phyloP scores from a whole-genome alignment of 495 filamentous ascomycete genomes.

The Haplographium delicatum region DNA sequence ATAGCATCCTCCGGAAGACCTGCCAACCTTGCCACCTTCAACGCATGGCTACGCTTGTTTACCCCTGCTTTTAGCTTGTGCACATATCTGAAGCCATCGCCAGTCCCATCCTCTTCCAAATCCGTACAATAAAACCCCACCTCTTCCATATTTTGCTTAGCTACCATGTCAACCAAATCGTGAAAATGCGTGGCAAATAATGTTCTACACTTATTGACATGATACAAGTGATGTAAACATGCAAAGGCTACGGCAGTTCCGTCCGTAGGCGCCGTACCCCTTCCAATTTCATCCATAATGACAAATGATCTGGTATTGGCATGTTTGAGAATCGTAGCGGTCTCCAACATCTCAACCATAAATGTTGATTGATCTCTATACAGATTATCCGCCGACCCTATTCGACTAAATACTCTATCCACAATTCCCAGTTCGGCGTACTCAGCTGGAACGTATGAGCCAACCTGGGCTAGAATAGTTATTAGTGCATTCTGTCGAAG shows the following conservation, averaged over 20 bases:
- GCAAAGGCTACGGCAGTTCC: constrained; percentile 88
- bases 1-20: constrained; percentile 63
- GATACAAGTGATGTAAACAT: constrained; percentile 73
- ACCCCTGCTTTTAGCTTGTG: constrained; percentile 76
- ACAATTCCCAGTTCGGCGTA: constrained; percentile 82
- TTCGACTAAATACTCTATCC: constrained; percentile 86
- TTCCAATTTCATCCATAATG: constrained; percentile 98
- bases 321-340: constrained; percentile 59
- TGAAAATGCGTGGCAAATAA: constrained; percentile 98
- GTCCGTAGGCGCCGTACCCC: constrained; percentile 89
- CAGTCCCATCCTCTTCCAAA: constrained; percentile 59
- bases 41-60: constrained; percentile 80
- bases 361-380: constrained; percentile 93
- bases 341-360: constrained; percentile 84
- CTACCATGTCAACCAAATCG: constrained; percentile 65
- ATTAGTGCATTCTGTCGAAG: constrained; percentile 92
- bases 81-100: constrained; percentile 71
- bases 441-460: constrained; percentile 84
- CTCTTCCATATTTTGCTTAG: constrained; percentile 26
- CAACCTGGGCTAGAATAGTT: constrained; percentile 85
- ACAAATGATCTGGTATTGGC: constrained; percentile 75
- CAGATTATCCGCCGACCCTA: constrained; percentile 89
- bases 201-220: constrained; percentile 67
- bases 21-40: constrained; percentile 87
- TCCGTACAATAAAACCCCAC: constrained; percentile 88